Evolutionary conservation across 768 basidiomycete species (phyloP).

Genomic region (Leccinum imitatum): DNA sequence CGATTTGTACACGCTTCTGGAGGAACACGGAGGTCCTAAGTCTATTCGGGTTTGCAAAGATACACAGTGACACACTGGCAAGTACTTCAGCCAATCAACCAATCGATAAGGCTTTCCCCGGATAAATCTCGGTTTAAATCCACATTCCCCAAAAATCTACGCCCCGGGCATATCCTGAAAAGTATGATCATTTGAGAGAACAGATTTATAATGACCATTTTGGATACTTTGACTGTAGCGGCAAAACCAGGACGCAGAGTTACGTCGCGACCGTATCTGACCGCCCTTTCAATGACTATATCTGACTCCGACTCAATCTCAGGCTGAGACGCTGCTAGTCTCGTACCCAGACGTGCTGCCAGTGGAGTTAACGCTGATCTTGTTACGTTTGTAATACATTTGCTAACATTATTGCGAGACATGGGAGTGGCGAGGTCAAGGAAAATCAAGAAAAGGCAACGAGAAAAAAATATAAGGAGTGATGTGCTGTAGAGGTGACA

Average conservation of each 20-base stretch:
- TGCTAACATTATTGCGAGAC: constrained; percentile 20
- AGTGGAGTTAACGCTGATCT: constrained; percentile 8
- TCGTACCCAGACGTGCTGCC: too few species aligned
- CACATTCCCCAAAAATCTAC: too few species aligned
- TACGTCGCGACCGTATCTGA: too few species aligned
- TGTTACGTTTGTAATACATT: constrained; percentile 25
- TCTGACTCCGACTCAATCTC: too few species aligned
- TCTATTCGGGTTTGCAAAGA: background rate
- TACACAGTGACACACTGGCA: background rate
- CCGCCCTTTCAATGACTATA: too few species aligned
- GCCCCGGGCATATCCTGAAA: too few species aligned
- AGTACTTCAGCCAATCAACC: background rate
- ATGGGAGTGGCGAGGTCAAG: constrained; percentile 13
- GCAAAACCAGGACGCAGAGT: too few species aligned
- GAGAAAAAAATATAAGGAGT: constrained; percentile 11
- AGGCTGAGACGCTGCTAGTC: too few species aligned
- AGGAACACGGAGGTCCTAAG: background rate
- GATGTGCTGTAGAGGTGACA: constrained; percentile 8
- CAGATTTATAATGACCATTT: too few species aligned
- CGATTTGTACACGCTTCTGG: background rate
- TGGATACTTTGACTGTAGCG: too few species aligned
- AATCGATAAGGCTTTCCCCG: background rate
- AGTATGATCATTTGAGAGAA: too few species aligned
- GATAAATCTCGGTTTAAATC: background rate
- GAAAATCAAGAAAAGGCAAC: constrained; percentile 10